Evolutionary conservation across 768 basidiomycete genomes (phyloP).

Genomic region (Auricularia sp.): DNA sequence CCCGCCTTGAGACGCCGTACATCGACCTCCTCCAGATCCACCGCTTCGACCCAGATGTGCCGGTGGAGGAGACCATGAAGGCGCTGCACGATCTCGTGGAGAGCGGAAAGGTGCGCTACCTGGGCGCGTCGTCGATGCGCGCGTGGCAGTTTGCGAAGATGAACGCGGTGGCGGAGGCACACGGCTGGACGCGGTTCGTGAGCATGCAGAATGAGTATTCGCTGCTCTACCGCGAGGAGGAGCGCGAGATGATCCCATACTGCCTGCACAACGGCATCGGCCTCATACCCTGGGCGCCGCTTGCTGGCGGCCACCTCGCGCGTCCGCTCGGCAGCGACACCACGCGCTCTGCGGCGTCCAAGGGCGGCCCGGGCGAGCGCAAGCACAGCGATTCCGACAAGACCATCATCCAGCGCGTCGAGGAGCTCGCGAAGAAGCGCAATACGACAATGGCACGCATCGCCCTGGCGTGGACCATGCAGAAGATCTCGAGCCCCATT

Average conservation of each 20-base stretch:
- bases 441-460: constrained; percentile 33
- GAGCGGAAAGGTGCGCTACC: constrained; percentile 23
- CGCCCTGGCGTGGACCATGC: constrained; percentile 30
- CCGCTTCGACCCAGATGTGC: constrained; percentile 16
- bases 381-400: constrained; percentile 2
- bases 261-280: constrained; percentile 31
- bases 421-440: constrained; percentile 28
- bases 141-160: constrained; percentile 13
- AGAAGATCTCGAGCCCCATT: constrained; percentile 33
- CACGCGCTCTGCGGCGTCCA: constrained; percentile 1
- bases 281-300: constrained; percentile 37
- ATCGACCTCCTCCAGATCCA: constrained; percentile 30
- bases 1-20: constrained; percentile 28
- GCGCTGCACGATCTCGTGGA: constrained; percentile 27
- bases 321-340: constrained; percentile 16
- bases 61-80: constrained; percentile 25
- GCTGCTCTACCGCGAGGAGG: constrained; percentile 26
- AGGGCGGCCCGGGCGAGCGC: not conserved
- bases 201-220: constrained; percentile 27
- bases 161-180: constrained; percentile 7
- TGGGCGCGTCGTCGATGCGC: constrained; percentile 13
- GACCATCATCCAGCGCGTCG: constrained; percentile 16
- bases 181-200: constrained; percentile 23
- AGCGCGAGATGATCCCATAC: constrained; percentile 8
- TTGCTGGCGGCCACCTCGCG: constrained; percentile 27